These are phyloP conservation scores for Xylariaceae sp. DNA, from an alignment of 2,329 filamentous ascomycete genomes.

Conservation along the genomic window DNA sequence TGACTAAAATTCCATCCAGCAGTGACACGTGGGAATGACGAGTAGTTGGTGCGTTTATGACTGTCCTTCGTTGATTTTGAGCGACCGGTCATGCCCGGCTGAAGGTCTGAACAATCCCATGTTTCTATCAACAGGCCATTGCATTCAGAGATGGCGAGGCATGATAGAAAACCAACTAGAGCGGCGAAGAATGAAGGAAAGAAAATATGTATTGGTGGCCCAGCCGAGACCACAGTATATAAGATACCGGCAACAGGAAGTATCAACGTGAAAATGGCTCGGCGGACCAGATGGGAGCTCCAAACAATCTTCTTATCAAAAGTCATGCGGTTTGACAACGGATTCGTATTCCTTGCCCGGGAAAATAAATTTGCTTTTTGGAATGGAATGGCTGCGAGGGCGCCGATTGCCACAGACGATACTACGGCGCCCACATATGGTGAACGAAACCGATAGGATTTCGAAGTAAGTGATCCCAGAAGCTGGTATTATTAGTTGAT, in stretches of 20 bases:
- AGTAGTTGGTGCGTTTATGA: constrained; percentile 69
- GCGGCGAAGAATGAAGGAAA: constrained; percentile 70
- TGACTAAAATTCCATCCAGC: constrained; percentile 76
- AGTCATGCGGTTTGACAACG: constrained; percentile 70
- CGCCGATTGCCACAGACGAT: constrained; percentile 70
- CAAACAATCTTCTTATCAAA: constrained; percentile 68
- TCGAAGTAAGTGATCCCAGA: constrained; percentile 73
- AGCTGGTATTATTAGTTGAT: constrained; percentile 45
- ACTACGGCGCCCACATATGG: constrained; percentile 71
- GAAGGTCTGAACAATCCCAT: constrained; percentile 80
- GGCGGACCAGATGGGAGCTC: constrained; percentile 75
- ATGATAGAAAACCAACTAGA: constrained; percentile 72
- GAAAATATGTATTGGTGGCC: constrained; percentile 64
- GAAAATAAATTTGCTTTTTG: constrained; percentile 75
- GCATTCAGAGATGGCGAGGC: constrained; percentile 77
- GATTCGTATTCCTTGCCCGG: constrained; percentile 63
- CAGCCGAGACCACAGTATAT: constrained; percentile 71
- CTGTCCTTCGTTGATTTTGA: constrained; percentile 50
- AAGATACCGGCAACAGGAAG: constrained; percentile 71
- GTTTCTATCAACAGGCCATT: constrained; percentile 80
- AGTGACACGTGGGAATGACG: constrained; percentile 74
- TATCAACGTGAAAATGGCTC: constrained; percentile 68
- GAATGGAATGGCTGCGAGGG: constrained; percentile 72
- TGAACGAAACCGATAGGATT: constrained; percentile 68
- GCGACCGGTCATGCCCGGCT: constrained; percentile 69